phyloP scores from a whole-genome alignment of 148 eudicot genomes.

The Bassia scoparia region DNA sequence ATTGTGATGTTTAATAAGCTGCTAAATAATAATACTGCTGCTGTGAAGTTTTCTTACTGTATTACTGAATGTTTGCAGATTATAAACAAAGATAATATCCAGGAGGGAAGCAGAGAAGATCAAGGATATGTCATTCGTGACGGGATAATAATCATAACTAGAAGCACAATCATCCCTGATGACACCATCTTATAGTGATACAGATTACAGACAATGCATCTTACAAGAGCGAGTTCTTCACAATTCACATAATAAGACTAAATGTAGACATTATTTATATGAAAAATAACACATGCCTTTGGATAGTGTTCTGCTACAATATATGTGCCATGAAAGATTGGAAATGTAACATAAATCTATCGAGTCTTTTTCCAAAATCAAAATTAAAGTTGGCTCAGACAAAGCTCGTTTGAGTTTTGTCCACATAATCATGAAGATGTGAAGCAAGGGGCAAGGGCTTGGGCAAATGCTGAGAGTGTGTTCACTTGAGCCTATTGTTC shows the following conservation, averaged over 20 bases:
- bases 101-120: conserved; percentile 62
- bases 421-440: too few relatives aligned
- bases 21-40: neutral
- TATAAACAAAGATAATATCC: conserved; percentile 57
- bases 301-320: too few relatives aligned
- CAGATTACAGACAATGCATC: neutral
- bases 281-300: too few relatives aligned
- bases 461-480: too few relatives aligned
- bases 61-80: conserved; percentile 42
- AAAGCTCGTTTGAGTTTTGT: too few relatives aligned
- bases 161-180: conserved; percentile 53
- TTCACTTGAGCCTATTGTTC: too few relatives aligned
- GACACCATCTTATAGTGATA: conserved; percentile 44
- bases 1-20: neutral
- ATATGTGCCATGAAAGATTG: too few relatives aligned
- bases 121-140: conserved; percentile 49
- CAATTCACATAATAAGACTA: neutral
- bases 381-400: too few relatives aligned
- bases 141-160: conserved; percentile 58
- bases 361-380: too few relatives aligned
- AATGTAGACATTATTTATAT: neutral
- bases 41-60: neutral
- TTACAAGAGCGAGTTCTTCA: neutral
- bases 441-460: too few relatives aligned
- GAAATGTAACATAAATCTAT: too few relatives aligned